Evolutionary conservation across 2,329 filamentous ascomycete species (phyloP).

Genomic region (Aspergillus pseudotamarii): DNA sequence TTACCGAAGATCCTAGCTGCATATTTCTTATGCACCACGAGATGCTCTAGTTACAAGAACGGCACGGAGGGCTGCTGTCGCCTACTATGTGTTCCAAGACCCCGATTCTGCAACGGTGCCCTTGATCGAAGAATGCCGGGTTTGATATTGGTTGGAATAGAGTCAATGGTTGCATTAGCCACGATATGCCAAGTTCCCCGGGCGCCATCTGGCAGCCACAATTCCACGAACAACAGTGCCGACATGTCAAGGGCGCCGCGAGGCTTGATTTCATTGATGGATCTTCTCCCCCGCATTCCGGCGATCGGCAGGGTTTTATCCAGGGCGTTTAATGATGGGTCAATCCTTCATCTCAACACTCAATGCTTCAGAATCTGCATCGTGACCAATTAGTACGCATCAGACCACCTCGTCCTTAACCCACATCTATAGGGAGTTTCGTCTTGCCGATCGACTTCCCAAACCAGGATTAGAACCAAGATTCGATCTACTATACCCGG

Average conservation of each 20-base stretch:
- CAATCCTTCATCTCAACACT: conserved; percentile 19
- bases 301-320: conserved; percentile 23
- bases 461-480: not conserved
- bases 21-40: not conserved
- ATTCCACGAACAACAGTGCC: conserved; percentile 4
- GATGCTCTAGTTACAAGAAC: not conserved
- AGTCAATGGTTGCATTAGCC: not conserved
- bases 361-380: conserved; percentile 12
- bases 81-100: not conserved
- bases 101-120: not conserved
- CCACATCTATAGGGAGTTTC: conserved; percentile 2
- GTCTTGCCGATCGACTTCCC: not conserved
- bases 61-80: not conserved
- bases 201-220: conserved; percentile 1
- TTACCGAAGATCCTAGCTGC: not conserved
- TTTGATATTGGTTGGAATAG: not conserved
- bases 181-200: conserved; percentile 1
- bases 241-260: not conserved
- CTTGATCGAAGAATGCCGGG: not conserved
- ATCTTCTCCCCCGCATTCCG: conserved; percentile 20
- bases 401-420: conserved; percentile 17
- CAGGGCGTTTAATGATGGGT: conserved; percentile 14
- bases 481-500: not conserved
- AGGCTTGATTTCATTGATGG: conserved; percentile 22
- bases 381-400: conserved; percentile 19